Base-by-base conservation (phyloP, 306 rosid species). In the Senna siamea region DNA sequence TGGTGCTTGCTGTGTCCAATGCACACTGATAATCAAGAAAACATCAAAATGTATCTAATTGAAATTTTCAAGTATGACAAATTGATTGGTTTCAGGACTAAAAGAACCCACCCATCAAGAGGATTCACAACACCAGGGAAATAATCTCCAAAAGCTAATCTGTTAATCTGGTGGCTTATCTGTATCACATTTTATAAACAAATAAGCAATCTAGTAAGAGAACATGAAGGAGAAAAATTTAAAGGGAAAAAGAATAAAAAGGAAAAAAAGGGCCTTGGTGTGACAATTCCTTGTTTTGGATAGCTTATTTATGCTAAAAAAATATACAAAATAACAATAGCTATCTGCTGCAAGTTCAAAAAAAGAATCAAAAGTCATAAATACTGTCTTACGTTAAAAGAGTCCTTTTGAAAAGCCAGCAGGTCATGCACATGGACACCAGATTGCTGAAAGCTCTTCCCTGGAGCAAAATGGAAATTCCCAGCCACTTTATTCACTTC, bases 401-500 rank as follows among this genome's bases (percentile, higher is more conserved):
- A 90, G 60, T 95, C 98, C 85, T 87, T 95, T 85, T 95, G 98
- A 87, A 95, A 92, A 53, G 97, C 89, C 86, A 88, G 78, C 44
- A 95, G 65, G 83, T 95, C 97, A 53, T 95, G 99, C 26, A 95
- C 92, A 52, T 90, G 99, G 53, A 87, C 93, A 63, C 90, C 92
- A 60, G 98, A 88, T 81, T 95, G 98, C 76, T 95, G 98, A 81
- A 95, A 95, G 80, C 99, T 95, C 87, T 95, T 95, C 77, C 98
- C 99, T 65, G 96, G 97, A 63, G 98, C 98, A 86, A 95, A 92
- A 80, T 95, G 99, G 69, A 95, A 95, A 85, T 92, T 95, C 67
- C 99, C 98, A 6, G 98, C 99, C 51, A 95, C 98, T 84, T 95
- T 95, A 78, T 95, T 95, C 68, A 94, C 96, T 85, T 94, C 96